phyloP scores from a whole-genome alignment of 345 rosid genomes.

The Iberis pinnata region DNA sequence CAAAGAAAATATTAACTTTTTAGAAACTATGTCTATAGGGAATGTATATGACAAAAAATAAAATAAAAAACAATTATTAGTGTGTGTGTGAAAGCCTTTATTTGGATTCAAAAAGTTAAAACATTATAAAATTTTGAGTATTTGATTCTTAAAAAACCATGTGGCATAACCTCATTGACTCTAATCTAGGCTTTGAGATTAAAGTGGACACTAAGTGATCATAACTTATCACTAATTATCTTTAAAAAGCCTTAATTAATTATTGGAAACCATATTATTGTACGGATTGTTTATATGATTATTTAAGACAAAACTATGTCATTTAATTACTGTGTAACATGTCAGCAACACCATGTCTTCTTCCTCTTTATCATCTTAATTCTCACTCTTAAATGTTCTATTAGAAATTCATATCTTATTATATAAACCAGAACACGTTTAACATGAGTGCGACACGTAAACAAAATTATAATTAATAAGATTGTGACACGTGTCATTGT shows the following conservation, averaged over 20 bases:
- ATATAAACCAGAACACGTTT: no score
- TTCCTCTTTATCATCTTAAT: no score
- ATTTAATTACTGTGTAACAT: slow-evolving; percentile 17
- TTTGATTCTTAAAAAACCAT: slow-evolving; percentile 23
- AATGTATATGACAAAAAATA: not conserved
- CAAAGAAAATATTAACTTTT: slow-evolving; percentile 43
- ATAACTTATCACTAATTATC: slow-evolving; percentile 26
- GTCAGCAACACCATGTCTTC: slow-evolving; percentile 22
- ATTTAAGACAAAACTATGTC: slow-evolving; percentile 24
- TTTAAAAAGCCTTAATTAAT: slow-evolving; percentile 18
- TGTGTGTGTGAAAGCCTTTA: not conserved
- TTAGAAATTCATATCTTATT: no score
- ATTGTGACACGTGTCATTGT: no score
- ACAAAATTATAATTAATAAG: no score
- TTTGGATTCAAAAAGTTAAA: not conserved
- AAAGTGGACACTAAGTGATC: slow-evolving; percentile 39
- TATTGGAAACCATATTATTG: slow-evolving; percentile 14
- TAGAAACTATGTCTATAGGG: slow-evolving; percentile 37
- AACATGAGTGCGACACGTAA: no score
- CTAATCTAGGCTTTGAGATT: slow-evolving; percentile 24
- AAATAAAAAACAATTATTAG: not conserved
- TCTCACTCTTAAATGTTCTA: no score
- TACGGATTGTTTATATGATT: slow-evolving; percentile 23
- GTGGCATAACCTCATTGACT: slow-evolving; percentile 39
- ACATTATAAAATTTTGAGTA: not conserved